phyloP scores from a whole-genome alignment of 306 rosid genomes.

The Corylus heterophylla region DNA sequence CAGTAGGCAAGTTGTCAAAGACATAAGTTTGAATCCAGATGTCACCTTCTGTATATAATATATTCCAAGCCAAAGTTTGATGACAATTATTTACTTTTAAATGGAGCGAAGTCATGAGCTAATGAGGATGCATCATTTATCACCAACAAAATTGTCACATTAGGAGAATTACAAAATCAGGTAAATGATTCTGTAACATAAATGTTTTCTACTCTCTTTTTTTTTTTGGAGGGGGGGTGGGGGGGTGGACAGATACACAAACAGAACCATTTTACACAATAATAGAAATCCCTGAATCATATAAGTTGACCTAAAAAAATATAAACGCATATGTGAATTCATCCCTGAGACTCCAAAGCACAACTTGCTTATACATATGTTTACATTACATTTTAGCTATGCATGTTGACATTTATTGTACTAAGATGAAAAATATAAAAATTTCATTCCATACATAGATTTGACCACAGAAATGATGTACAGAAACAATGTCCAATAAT shows the following conservation, averaged over 20 bases:
- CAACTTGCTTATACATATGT: neutral
- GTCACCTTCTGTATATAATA: neutral
- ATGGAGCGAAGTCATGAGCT: neutral
- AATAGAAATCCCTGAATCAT: too few relatives aligned
- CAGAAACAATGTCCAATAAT: neutral
- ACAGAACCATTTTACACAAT: too few relatives aligned
- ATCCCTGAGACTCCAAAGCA: too few relatives aligned
- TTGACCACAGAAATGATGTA: neutral
- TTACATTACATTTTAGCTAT: neutral
- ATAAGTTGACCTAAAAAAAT: too few relatives aligned
- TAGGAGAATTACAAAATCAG: neutral
- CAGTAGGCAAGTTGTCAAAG: constrained; percentile 7
- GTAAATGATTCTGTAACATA: neutral
- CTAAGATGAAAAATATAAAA: neutral
- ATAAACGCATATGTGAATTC: too few relatives aligned
- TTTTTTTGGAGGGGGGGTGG: too few relatives aligned
- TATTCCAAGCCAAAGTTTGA: constrained; percentile 16
- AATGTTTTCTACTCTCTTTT: too few relatives aligned
- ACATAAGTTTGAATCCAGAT: neutral
- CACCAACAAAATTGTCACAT: neutral
- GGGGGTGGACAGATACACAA: too few relatives aligned
- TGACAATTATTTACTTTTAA: neutral
- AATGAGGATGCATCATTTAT: neutral
- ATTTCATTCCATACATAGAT: neutral
- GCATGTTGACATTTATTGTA: neutral